phyloP scores from a whole-genome alignment of 2,329 filamentous ascomycete genomes.

The Verticillium nubilum region DNA sequence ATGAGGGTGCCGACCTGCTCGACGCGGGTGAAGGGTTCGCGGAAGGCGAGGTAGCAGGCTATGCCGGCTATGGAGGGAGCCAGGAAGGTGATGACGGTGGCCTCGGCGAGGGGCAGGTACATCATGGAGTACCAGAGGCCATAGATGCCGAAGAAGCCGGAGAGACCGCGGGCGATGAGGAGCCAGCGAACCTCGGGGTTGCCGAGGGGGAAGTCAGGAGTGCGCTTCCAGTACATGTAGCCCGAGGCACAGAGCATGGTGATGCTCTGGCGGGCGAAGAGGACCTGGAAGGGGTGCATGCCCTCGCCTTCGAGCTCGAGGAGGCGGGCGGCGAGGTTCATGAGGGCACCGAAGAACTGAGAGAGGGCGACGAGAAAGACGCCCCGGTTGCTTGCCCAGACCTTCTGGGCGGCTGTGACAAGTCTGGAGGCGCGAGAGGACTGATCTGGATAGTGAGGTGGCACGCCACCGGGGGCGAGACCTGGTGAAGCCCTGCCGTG shows the following conservation, averaged over 20 bases:
- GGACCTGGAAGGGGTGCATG: slow-evolving; percentile 79
- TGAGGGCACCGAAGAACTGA: slow-evolving; percentile 76
- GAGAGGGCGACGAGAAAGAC: slow-evolving; percentile 67
- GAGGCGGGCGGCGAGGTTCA: slow-evolving; percentile 77
- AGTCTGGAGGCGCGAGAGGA: background rate
- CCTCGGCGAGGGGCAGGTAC: slow-evolving; percentile 80
- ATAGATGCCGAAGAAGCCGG: slow-evolving; percentile 74
- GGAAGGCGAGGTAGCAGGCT: slow-evolving; percentile 67
- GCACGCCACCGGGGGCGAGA: slow-evolving; percentile 13
- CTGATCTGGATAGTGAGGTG: background rate
- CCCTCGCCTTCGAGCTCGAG: slow-evolving; percentile 66
- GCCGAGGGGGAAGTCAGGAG: slow-evolving; percentile 67
- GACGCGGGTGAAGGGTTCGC: slow-evolving; percentile 71
- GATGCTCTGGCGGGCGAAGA: slow-evolving; percentile 74
- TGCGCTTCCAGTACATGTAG: slow-evolving; percentile 69
- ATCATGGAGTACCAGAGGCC: slow-evolving; percentile 64
- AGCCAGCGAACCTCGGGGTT: slow-evolving; percentile 60
- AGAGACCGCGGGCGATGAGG: slow-evolving; percentile 61
- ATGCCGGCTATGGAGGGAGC: slow-evolving; percentile 75
- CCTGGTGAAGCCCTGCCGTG: slow-evolving; percentile 19
- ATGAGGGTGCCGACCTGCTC: slow-evolving; percentile 73
- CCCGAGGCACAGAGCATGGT: slow-evolving; percentile 60
- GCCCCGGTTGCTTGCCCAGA: slow-evolving; percentile 66
- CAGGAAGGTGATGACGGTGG: slow-evolving; percentile 85
- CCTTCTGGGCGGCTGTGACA: slow-evolving; percentile 14